Conservation (phyloP, 1,284 basidiomycete species). For the Stygiomarasmius scandens region DNA sequence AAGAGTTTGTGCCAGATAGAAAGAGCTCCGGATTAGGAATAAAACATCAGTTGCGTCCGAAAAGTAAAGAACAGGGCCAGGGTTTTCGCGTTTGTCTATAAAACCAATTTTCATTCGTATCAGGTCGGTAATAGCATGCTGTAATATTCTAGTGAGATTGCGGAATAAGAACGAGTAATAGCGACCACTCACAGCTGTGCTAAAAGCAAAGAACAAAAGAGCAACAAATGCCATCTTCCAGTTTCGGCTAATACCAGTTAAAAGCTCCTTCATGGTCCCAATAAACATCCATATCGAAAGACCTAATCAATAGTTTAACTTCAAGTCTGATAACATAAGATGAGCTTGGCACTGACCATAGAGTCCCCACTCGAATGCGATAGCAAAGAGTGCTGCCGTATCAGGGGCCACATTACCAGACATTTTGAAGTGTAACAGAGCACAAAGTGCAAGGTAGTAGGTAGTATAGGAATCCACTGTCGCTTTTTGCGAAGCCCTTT, state of each 20-base stretch:
- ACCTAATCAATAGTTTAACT: neutral
- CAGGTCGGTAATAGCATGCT: conserved; percentile 1
- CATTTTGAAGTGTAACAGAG: neutral
- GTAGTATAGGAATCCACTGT: neutral
- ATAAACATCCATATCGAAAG: neutral
- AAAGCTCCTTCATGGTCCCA: neutral
- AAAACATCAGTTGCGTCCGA: neutral
- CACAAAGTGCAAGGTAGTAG: neutral
- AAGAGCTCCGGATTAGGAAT: neutral
- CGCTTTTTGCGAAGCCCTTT: too few relatives aligned
- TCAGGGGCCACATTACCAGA: neutral
- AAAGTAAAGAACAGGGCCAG: neutral
- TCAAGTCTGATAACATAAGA: neutral
- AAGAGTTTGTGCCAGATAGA: conserved; percentile 4
- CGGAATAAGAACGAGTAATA: neutral
- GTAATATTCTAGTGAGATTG: neutral
- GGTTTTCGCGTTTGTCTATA: neutral
- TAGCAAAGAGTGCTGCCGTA: neutral
- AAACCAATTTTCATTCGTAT: conserved; percentile 1
- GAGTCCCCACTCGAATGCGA: conserved; percentile 9
- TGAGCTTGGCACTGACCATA: conserved; percentile 2
- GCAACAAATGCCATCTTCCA: neutral
- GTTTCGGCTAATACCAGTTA: neutral
- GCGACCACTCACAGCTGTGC: conserved; percentile 2
- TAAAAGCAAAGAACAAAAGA: neutral